Evolutionary conservation across 331 rosid species (phyloP).

Genomic region (Rosa hybrid): DNA sequence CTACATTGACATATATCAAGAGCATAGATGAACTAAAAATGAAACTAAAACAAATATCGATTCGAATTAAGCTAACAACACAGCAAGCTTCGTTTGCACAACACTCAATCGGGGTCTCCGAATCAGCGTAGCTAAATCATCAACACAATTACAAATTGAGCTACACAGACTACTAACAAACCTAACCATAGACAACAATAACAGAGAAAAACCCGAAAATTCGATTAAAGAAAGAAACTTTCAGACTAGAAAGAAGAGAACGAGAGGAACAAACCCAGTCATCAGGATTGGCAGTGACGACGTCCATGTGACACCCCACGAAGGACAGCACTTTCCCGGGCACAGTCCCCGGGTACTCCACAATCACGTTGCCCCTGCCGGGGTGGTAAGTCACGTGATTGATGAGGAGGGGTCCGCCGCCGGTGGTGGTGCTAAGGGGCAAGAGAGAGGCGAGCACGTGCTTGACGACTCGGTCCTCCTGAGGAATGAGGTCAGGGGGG

Average conservation of each 20-base stretch:
- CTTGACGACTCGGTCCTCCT: conserved; percentile 70
- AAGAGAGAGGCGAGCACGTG: conserved; percentile 68
- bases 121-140: not conserved
- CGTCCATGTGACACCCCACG: conserved; percentile 95
- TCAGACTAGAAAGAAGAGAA: not conserved
- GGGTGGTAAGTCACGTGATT: conserved; percentile 70
- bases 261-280: conserved; percentile 62
- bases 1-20: too few relatives aligned
- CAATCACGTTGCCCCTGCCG: conserved; percentile 76
- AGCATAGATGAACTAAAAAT: too few relatives aligned
- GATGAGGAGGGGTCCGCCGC: conserved; percentile 74
- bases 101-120: not conserved
- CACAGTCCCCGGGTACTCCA: conserved; percentile 82
- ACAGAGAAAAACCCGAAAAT: not conserved
- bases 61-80: too few relatives aligned
- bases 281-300: conserved; percentile 84
- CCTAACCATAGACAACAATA: not conserved
- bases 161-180: not conserved
- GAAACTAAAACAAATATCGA: too few relatives aligned
- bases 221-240: not conserved
- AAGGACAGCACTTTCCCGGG: conserved; percentile 78
- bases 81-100: not conserved
- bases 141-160: not conserved
- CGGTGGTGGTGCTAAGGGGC: conserved; percentile 71
- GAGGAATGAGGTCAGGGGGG: conserved; percentile 73